Base-by-base conservation (phyloP, 2,329 filamentous ascomycete genomes). In the Aspergillus neoniger region DNA sequence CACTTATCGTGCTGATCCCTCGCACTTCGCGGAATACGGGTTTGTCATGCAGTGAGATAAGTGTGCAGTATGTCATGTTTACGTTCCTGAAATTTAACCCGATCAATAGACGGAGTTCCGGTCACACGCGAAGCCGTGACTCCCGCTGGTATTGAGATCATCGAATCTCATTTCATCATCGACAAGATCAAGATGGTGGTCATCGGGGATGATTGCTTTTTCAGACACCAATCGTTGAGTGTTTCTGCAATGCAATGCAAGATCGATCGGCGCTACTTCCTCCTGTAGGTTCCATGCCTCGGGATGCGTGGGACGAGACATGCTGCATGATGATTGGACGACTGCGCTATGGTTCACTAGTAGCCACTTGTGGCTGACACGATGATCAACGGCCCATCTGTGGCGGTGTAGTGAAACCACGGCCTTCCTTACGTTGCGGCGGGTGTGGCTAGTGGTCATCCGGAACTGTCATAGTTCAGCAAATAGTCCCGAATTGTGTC, bases 291-390 rank as follows among this genome's bases (percentile, higher is more conserved):
- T 55, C 41, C 43, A 55, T 23, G 21, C 19, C 30, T 32, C 28
- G 30, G 50, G 17, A 55, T 47, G 53, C 39, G 39, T 25, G 51
- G 32, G 47, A 38, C 17, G 14, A 14, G 25, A 14, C 30, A 8
- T 38, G 1, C 51, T 44, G 30, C 21, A 47, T 23, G 23, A n/a
- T 49, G 30, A 57, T 60, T 58, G 58, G 55, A 14, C 30, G 7
- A 14, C 9, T 19, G 43, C 44, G 28, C 38, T 25, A 36, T 36
- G 38, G 15, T 12, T 30, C 21, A 59, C 38, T 23, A 65, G 63
- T 23, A 65, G 63, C 62, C 63, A 65, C 63, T 56, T 41, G 59
- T 65, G 62, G 63, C 63, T 61, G 43, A 55, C 32, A 39, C 44
- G 38, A 50, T 57, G 49, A 54, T 56, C 41, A 59, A 59, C 60